phyloP scores from a whole-genome alignment of 192 early-diverging fungal genomes.

The Dispira parvispora region DNA sequence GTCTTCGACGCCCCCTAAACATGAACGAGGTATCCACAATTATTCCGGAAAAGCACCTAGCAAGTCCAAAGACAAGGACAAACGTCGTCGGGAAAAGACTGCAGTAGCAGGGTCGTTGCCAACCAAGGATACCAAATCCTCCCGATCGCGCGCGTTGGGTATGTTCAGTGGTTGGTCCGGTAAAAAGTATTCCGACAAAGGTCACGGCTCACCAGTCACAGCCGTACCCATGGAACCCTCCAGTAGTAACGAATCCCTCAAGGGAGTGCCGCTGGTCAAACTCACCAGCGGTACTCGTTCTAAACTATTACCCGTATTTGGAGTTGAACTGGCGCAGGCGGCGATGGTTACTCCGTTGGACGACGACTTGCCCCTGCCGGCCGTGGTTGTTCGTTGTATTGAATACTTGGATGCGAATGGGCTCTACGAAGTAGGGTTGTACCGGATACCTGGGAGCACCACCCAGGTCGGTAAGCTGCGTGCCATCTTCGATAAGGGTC shows the following conservation, averaged over 20 bases:
- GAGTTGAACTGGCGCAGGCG: neutral
- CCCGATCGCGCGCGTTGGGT: constrained; percentile 1
- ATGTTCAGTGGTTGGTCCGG: constrained; percentile 9
- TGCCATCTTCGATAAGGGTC: constrained; percentile 30
- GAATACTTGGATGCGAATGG: constrained; percentile 27
- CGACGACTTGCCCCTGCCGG: constrained; percentile 12
- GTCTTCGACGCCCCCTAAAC: neutral
- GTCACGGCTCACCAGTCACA: neutral
- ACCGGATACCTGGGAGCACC: constrained; percentile 33
- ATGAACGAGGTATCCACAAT: neutral
- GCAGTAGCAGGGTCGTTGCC: neutral
- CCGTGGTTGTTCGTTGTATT: constrained; percentile 21
- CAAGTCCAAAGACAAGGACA: constrained; percentile 3
- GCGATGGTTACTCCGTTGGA: constrained; percentile 1
- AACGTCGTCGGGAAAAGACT: neutral
- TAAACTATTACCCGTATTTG: constrained; percentile 5
- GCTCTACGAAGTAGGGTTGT: constrained; percentile 33
- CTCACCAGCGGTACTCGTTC: neutral
- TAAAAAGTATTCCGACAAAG: neutral
- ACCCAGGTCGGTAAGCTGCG: constrained; percentile 31
- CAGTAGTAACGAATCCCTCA: constrained; percentile 8
- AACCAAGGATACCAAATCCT: neutral
- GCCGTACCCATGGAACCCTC: neutral
- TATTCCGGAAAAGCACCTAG: no score
- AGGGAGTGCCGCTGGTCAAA: neutral